These are phyloP conservation scores for Mycosphaerella arachidis DNA, from an alignment of 2,329 filamentous ascomycete species.

Conservation along the genomic window DNA sequence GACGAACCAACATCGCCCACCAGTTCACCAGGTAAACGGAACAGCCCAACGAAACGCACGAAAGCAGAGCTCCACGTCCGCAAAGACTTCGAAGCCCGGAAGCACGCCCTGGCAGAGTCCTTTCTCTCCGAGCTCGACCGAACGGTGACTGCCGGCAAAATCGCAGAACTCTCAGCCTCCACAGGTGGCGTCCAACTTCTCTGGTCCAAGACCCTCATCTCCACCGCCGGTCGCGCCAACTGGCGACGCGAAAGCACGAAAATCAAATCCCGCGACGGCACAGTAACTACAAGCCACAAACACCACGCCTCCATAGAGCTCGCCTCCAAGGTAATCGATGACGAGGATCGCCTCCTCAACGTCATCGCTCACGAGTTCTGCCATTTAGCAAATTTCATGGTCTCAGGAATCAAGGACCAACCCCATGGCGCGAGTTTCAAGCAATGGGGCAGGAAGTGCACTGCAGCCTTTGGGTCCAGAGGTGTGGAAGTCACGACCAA, in stretches of 20 bases:
- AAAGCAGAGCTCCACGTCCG: slow-evolving; percentile 40
- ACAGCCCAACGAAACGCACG: slow-evolving; percentile 31
- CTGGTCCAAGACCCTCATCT: slow-evolving; percentile 75
- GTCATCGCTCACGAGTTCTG: slow-evolving; percentile 97
- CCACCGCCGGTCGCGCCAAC: slow-evolving; percentile 63
- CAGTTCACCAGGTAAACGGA: slow-evolving; percentile 38
- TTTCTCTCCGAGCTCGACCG: slow-evolving; percentile 69
- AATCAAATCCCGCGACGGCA: slow-evolving; percentile 15
- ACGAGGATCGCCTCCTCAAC: slow-evolving; percentile 73
- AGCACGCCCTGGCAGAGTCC: slow-evolving; percentile 56
- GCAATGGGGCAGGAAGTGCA: slow-evolving; percentile 59
- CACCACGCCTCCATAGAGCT: slow-evolving; percentile 74
- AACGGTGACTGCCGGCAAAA: slow-evolving; percentile 56
- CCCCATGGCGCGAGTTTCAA: slow-evolving; percentile 86
- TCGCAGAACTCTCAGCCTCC: slow-evolving; percentile 53
- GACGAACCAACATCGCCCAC: slow-evolving; percentile 25
- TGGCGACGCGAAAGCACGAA: slow-evolving; percentile 46
- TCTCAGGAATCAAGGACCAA: slow-evolving; percentile 67
- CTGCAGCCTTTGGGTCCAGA: slow-evolving; percentile 54
- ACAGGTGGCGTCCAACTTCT: slow-evolving; percentile 68
- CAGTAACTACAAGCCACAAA: slow-evolving; percentile 31
- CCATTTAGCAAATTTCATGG: slow-evolving; percentile 87
- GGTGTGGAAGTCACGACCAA: slow-evolving; percentile 80
- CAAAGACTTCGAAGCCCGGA: slow-evolving; percentile 59
- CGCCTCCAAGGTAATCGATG: slow-evolving; percentile 79